A percentile compares a stretch with the other conserved stretches of the same genome.
Evolutionary conservation across 352 stramenopile species (phyloP).

Genomic region (Elongisporangium undulatum): DNA sequence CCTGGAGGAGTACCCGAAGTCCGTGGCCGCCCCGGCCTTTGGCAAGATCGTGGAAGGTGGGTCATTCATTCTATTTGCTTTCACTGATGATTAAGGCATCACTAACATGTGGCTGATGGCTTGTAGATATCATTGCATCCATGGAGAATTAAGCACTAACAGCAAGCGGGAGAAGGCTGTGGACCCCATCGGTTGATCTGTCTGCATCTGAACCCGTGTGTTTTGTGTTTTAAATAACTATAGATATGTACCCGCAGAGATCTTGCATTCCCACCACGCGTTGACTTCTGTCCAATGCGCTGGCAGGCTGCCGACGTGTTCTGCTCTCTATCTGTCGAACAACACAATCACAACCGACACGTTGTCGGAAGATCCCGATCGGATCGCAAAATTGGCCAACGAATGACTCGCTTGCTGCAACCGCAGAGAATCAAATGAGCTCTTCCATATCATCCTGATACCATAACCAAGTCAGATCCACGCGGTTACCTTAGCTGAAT

Average conservation of each 20-base stretch:
- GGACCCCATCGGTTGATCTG: neutral
- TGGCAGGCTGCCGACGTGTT: neutral
- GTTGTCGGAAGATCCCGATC: constrained; percentile 84
- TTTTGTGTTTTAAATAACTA: neutral
- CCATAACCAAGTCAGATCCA: neutral
- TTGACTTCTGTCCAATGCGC: neutral
- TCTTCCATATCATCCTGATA: neutral
- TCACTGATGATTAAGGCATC: neutral
- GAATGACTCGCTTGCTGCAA: constrained; percentile 74
- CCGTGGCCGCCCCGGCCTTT: constrained; percentile 66
- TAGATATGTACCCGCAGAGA: neutral
- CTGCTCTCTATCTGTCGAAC: constrained; percentile 15
- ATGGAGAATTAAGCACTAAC: constrained; percentile 31
- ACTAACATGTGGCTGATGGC: constrained; percentile 7
- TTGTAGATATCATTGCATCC: constrained; percentile 46
- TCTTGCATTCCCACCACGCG: neutral
- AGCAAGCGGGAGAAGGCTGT: neutral
- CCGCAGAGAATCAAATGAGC: constrained; percentile 2
- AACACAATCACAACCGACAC: constrained; percentile 85
- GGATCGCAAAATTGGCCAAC: constrained; percentile 81
- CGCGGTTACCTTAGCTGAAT: constrained; percentile 47
- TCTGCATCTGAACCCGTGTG: neutral
- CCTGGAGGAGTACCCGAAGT: constrained; percentile 85
- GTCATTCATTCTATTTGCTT: neutral
- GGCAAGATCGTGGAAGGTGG: constrained; percentile 64